Evolutionary conservation across 768 basidiomycete genomes (phyloP).

Genomic region (Rhodotorula taiwanensis): DNA sequence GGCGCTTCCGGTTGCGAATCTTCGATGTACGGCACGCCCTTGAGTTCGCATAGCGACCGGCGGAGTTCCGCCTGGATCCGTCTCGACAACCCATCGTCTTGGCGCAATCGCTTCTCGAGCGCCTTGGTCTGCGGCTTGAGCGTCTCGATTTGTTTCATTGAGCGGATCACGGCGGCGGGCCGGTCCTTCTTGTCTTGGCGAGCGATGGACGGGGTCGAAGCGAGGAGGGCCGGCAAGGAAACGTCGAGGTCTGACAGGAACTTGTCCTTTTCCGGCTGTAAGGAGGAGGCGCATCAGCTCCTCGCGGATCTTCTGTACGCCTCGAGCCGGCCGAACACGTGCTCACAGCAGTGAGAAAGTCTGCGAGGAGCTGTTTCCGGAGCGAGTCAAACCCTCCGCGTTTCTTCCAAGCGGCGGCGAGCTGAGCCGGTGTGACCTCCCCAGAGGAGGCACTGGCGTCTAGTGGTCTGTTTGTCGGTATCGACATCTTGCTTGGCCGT

Average conservation of each 20-base stretch:
- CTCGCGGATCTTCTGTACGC: too few species aligned
- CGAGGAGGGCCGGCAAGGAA: conserved; percentile 17
- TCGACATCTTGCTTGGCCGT: too few species aligned
- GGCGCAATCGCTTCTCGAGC: neutral
- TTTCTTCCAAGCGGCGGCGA: conserved; percentile 22
- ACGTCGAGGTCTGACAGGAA: conserved; percentile 13
- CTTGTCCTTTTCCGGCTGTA: conserved; percentile 6
- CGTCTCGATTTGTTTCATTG: neutral
- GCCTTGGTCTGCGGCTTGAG: neutral
- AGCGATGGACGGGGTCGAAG: neutral
- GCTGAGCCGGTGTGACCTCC: conserved; percentile 14
- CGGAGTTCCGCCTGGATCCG: conserved; percentile 6
- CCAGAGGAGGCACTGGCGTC: neutral
- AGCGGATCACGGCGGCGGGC: neutral
- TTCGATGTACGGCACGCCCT: neutral
- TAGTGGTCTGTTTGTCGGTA: too few species aligned
- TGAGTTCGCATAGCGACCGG: neutral
- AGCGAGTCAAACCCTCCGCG: conserved; percentile 23
- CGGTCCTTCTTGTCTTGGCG: conserved; percentile 9
- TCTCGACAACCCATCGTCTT: neutral
- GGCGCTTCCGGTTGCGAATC: neutral
- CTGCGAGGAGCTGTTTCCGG: conserved; percentile 11
- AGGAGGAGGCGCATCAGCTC: neutral
- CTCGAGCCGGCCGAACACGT: neutral
- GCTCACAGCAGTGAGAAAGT: conserved; percentile 19